A percentile compares a stretch with the other conserved stretches of the same genome.
Conservation (phyloP, 106 monocot genomes). For the Platanthera zijinensis region DNA sequence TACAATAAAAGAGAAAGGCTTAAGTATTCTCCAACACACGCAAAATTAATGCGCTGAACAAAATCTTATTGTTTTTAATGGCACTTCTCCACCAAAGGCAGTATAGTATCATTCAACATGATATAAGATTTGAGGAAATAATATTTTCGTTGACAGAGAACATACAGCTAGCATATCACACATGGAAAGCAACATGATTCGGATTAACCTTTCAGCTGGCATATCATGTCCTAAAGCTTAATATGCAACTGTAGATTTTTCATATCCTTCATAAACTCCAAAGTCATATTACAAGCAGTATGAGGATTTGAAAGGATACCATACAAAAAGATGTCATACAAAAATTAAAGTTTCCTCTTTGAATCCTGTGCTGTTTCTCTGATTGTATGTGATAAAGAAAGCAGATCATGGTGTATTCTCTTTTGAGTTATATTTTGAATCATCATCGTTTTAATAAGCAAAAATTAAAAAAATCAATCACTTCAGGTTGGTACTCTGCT, state of each 20-base stretch:
- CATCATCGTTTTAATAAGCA: background rate
- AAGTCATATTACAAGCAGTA: background rate
- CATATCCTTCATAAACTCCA: background rate
- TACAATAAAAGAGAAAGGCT: too few relatives aligned
- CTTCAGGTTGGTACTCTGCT: background rate
- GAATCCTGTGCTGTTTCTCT: background rate
- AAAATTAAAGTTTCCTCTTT: background rate
- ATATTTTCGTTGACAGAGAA: background rate
- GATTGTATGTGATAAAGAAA: background rate
- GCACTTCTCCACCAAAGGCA: background rate
- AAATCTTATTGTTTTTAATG: background rate
- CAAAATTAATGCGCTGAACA: background rate
- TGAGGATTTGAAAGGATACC: background rate
- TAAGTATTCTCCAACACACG: background rate
- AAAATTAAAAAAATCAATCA: background rate
- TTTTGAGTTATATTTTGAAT: background rate
- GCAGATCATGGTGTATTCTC: background rate
- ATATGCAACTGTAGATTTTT: background rate
- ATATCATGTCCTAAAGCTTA: background rate
- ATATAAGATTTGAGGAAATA: background rate
- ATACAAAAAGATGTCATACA: background rate
- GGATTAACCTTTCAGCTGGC: background rate
- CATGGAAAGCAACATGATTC: background rate
- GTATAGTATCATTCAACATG: background rate
- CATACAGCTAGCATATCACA: background rate